Evolutionary conservation across 805 yeast genomes (phyloP).

Genomic region (Wickerhamiella siamensis): DNA sequence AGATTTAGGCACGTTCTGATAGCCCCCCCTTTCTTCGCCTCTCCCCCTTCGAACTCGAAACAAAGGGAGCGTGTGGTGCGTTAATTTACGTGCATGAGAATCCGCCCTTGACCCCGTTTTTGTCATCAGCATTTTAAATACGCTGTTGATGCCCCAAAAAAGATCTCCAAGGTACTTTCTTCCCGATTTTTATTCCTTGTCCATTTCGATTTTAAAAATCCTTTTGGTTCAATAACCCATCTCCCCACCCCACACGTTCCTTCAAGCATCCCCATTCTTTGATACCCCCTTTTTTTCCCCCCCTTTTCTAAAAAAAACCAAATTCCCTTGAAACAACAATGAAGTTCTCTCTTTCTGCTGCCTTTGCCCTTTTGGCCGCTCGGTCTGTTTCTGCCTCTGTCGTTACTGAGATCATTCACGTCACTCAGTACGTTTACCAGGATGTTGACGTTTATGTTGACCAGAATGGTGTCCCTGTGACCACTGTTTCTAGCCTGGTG

Average conservation of each 20-base stretch:
- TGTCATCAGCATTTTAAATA: no score
- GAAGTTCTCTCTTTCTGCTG: constrained; percentile 2
- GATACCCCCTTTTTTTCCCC: neutral
- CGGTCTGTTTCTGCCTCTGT: constrained; percentile 12
- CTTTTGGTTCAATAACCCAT: no score
- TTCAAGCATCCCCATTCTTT: no score
- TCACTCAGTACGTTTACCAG: constrained; percentile 16
- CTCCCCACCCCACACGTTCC: no score
- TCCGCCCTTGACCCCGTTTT: neutral
- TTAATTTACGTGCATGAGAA: neutral
- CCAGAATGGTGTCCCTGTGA: constrained; percentile 13
- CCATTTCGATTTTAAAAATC: no score
- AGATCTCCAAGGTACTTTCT: no score
- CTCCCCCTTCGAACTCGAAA: neutral
- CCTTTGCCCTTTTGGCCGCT: constrained; percentile 3
- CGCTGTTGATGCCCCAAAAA: no score
- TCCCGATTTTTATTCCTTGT: no score
- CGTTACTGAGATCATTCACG: constrained; percentile 14
- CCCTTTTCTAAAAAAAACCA: no score
- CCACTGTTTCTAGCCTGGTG: constrained; percentile 10
- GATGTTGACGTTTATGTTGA: constrained; percentile 17
- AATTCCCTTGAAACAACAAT: neutral
- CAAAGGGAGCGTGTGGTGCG: neutral
- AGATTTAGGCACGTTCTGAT: no score
- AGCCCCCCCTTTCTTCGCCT: neutral